phyloP scores from a whole-genome alignment of 306 rosid species.

The Prunus mume region DNA sequence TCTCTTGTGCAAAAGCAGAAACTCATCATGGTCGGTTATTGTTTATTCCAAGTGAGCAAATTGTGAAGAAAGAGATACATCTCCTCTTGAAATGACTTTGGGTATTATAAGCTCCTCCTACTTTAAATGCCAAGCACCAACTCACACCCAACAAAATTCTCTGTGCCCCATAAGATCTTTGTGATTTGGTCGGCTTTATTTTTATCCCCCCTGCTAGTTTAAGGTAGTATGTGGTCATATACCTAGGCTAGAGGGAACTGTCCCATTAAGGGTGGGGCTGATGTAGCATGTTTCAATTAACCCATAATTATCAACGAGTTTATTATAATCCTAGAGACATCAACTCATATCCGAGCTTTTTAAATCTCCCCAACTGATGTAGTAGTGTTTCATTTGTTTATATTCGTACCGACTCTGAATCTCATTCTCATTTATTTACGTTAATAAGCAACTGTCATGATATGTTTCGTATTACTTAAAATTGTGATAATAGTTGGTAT shows the following conservation, averaged over 20 bases:
- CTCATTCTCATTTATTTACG: not conserved
- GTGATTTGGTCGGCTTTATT: constrained; percentile 44
- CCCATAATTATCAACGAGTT: not conserved
- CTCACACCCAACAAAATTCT: constrained; percentile 22
- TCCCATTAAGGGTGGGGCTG: constrained; percentile 5
- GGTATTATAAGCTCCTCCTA: not conserved
- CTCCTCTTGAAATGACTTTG: not conserved
- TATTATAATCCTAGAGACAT: not conserved
- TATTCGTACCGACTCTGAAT: not conserved
- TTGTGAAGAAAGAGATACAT: constrained; percentile 3
- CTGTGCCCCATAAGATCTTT: constrained; percentile 17
- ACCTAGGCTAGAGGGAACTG: constrained; percentile 9
- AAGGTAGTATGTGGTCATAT: constrained; percentile 12
- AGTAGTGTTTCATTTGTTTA: not conserved
- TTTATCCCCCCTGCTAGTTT: not conserved
- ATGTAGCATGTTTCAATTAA: constrained; percentile 6
- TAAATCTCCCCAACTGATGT: not conserved
- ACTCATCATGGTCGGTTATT: constrained; percentile 16
- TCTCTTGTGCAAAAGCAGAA: not conserved
- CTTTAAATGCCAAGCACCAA: constrained; percentile 29
- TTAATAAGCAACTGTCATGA: not conserved
- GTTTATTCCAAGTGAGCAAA: constrained; percentile 4
- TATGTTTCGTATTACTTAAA: not conserved
- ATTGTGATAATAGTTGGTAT: not conserved
- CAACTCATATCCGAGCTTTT: not conserved